phyloP scores from a whole-genome alignment of 148 eudicot species.

The Diospyros kaki region DNA sequence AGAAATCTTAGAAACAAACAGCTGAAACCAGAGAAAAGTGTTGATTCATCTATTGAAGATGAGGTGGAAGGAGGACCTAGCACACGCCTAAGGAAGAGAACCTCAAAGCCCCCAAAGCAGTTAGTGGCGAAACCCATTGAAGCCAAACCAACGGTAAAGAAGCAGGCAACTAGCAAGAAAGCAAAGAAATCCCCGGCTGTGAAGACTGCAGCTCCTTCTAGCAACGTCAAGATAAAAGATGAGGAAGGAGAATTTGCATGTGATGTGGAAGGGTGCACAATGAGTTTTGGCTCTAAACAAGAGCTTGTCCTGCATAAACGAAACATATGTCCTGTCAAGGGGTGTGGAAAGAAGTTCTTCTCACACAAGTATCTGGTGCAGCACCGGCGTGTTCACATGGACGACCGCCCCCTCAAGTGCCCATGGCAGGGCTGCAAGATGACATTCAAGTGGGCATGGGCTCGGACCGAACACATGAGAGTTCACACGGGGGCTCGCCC shows the following conservation, averaged over 20 bases:
- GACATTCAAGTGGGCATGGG: slow-evolving; percentile 99
- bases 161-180: slow-evolving; percentile 25
- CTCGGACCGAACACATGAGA: slow-evolving; percentile 90
- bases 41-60: slow-evolving; percentile 31
- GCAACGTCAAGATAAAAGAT: slow-evolving; percentile 17
- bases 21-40: slow-evolving; percentile 28
- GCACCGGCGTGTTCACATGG: slow-evolving; percentile 88
- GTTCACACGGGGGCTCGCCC: slow-evolving; percentile 98
- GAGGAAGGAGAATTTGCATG: slow-evolving; percentile 56
- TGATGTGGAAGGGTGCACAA: slow-evolving; percentile 81
- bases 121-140: slow-evolving; percentile 26
- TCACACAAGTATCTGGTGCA: slow-evolving; percentile 95
- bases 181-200: slow-evolving; percentile 30
- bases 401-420: slow-evolving; percentile 89
- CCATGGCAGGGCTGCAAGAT: slow-evolving; percentile 99
- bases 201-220: slow-evolving; percentile 21
- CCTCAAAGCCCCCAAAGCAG: slow-evolving; percentile 36
- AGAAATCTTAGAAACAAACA: slow-evolving; percentile 40
- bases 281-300: slow-evolving; percentile 72
- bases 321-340: slow-evolving; percentile 83
- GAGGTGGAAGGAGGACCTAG: slow-evolving; percentile 71
- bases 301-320: slow-evolving; percentile 63
- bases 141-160: slow-evolving; percentile 31
- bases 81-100: slow-evolving; percentile 70
- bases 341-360: slow-evolving; percentile 89